phyloP scores from a whole-genome alignment of 2,329 filamentous ascomycete genomes.

The Exophiala mesophila region DNA sequence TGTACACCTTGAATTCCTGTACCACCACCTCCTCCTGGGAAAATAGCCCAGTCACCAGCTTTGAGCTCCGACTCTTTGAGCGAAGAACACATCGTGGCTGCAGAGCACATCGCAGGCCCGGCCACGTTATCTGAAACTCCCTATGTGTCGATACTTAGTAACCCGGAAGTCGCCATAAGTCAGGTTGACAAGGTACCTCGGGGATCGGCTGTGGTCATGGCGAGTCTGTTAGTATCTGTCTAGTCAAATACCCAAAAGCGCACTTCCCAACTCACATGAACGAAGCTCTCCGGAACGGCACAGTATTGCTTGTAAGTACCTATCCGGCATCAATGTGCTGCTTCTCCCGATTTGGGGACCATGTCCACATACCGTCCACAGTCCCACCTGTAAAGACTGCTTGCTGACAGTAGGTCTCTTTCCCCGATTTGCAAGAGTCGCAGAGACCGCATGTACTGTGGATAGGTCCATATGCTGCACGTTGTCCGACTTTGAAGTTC shows the following conservation, averaged over 20 bases:
- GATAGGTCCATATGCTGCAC: conserved; percentile 36
- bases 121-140: conserved; percentile 34
- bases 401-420: conserved; percentile 8
- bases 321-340: conserved; percentile 24
- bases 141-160: conserved; percentile 25
- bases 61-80: conserved; percentile 22
- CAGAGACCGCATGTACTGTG: conserved; percentile 35
- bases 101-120: conserved; percentile 40
- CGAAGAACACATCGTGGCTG: conserved; percentile 42
- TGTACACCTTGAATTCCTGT: conserved; percentile 9
- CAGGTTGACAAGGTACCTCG: conserved; percentile 3
- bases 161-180: not conserved
- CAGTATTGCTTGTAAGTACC: conserved; percentile 45
- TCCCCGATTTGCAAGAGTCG: conserved; percentile 29
- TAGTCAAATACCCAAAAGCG: not conserved
- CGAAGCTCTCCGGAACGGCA: conserved; percentile 3
- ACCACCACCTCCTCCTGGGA: conserved; percentile 39
- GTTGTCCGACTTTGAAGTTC: conserved; percentile 36
- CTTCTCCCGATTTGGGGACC: not conserved
- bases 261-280: conserved; percentile 1
- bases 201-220: not conserved
- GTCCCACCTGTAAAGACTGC: conserved; percentile 10
- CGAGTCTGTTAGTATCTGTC: conserved; percentile 2
- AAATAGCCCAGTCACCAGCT: conserved; percentile 18
- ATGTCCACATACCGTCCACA: conserved; percentile 10